phyloP scores from a whole-genome alignment of 192 early-diverging fungal species.

The Entomortierella parvispora region DNA sequence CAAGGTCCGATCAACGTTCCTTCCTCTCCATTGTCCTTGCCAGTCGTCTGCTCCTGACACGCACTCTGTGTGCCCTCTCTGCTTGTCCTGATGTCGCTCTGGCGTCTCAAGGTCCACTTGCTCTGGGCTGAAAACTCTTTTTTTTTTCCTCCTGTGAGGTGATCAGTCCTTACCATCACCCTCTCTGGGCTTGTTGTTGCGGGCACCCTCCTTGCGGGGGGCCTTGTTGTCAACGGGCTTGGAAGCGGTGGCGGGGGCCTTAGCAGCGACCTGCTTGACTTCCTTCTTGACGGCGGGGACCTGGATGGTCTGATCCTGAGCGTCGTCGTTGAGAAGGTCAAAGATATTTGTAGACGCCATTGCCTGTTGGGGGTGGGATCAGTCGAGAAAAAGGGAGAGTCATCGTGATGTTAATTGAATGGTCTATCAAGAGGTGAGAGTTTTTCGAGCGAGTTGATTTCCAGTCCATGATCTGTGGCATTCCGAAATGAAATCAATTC shows the following conservation, averaged over 20 bases:
- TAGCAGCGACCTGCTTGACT: slow-evolving; percentile 36
- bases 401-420: slow-evolving; percentile 32
- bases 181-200: slow-evolving; percentile 49
- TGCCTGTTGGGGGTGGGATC: slow-evolving; percentile 24
- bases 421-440: background rate
- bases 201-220: slow-evolving; percentile 52
- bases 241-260: slow-evolving; percentile 36
- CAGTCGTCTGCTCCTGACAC: no score
- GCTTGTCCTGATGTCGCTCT: background rate
- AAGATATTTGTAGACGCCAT: slow-evolving; percentile 57
- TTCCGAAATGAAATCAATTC: no score
- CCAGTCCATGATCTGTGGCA: no score
- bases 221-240: slow-evolving; percentile 46
- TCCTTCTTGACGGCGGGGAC: slow-evolving; percentile 54
- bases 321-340: slow-evolving; percentile 58
- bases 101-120: no score
- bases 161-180: slow-evolving; percentile 38
- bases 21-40: no score
- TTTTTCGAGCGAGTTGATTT: background rate
- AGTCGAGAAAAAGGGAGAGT: background rate
- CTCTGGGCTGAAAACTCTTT: no score
- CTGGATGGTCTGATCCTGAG: slow-evolving; percentile 53
- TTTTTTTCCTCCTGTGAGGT: no score
- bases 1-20: background rate
- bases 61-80: no score